phyloP scores from a whole-genome alignment of 1,139 yeast genomes.

The Saccharomyces hybrid region DNA sequence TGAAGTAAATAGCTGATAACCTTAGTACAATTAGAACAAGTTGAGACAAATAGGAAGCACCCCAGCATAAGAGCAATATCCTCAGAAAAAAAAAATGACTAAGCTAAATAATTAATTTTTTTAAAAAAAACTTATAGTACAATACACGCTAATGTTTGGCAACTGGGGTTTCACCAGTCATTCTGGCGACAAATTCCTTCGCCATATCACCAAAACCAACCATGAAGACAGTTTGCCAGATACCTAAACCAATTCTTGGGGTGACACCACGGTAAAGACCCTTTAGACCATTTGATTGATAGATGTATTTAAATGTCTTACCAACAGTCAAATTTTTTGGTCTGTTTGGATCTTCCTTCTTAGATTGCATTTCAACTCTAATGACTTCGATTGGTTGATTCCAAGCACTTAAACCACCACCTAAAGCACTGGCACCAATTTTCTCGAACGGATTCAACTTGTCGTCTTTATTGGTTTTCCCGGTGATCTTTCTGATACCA shows the following conservation, averaged over 20 bases:
- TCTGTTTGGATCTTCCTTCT: conserved; percentile 86
- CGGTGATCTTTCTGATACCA: conserved; percentile 55
- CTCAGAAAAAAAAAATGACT: too few relatives aligned
- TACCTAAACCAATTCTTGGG: conserved; percentile 92
- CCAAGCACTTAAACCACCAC: conserved; percentile 98
- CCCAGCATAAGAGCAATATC: too few relatives aligned
- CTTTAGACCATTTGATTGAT: conserved; percentile 70
- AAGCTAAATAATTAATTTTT: too few relatives aligned
- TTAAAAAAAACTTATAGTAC: background rate
- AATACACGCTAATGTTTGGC: conserved; percentile 36
- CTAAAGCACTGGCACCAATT: conserved; percentile 77
- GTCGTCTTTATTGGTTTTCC: conserved; percentile 51
- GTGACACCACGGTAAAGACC: conserved; percentile 96
- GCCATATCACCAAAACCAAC: conserved; percentile 97
- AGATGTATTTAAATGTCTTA: conserved; percentile 78
- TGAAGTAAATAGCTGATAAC: background rate
- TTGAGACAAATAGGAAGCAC: background rate
- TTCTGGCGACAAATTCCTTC: conserved; percentile 51
- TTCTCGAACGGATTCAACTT: conserved; percentile 71
- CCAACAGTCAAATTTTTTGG: conserved; percentile 82
- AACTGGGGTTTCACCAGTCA: conserved; percentile 49
- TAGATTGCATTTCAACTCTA: conserved; percentile 96
- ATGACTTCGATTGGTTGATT: conserved; percentile 98
- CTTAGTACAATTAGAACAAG: background rate
- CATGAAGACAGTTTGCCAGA: conserved; percentile 99